phyloP scores from a whole-genome alignment of 345 rosid species.

The Gynandropsis gynandra region DNA sequence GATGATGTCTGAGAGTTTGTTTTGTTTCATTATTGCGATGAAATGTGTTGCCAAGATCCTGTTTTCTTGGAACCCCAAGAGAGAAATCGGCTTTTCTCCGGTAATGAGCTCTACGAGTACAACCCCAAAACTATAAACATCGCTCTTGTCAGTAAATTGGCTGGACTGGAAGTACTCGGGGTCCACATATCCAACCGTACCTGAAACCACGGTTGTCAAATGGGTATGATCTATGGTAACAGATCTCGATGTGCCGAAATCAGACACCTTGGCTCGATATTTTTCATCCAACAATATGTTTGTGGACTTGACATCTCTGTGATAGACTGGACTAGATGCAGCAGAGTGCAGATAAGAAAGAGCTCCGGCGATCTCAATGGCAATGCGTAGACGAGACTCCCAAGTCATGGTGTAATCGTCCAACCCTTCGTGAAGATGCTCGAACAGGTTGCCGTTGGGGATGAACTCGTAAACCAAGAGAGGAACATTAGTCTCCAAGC shows the following conservation, averaged over 20 bases:
- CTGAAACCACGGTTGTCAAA: constrained; percentile 32
- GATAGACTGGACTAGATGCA: constrained; percentile 35
- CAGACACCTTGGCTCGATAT: constrained; percentile 37
- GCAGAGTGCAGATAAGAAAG: constrained; percentile 36
- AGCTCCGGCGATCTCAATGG: constrained; percentile 31
- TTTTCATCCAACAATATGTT: constrained; percentile 38
- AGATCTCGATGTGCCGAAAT: constrained; percentile 44
- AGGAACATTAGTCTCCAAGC: constrained; percentile 43
- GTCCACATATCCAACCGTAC: constrained; percentile 28
- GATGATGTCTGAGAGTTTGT: constrained; percentile 24
- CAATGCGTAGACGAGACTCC: constrained; percentile 30
- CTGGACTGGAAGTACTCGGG: constrained; percentile 30
- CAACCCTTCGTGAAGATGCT: constrained; percentile 27
- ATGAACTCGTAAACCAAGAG: constrained; percentile 39
- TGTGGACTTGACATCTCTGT: constrained; percentile 36
- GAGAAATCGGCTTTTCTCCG: constrained; percentile 28
- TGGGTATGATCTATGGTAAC: constrained; percentile 37
- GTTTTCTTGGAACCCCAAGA: constrained; percentile 20
- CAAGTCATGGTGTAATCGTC: constrained; percentile 26
- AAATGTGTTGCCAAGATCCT: constrained; percentile 31
- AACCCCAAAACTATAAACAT: constrained; percentile 31
- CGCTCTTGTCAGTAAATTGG: constrained; percentile 29
- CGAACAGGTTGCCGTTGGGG: constrained; percentile 35
- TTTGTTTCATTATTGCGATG: constrained; percentile 20
- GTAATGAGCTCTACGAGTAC: constrained; percentile 41